Percentiles rank a stretch among this genome's conserved stretches.
Conservation (phyloP, 2,329 filamentous ascomycete genomes). For the Apiospora arundinis region DNA sequence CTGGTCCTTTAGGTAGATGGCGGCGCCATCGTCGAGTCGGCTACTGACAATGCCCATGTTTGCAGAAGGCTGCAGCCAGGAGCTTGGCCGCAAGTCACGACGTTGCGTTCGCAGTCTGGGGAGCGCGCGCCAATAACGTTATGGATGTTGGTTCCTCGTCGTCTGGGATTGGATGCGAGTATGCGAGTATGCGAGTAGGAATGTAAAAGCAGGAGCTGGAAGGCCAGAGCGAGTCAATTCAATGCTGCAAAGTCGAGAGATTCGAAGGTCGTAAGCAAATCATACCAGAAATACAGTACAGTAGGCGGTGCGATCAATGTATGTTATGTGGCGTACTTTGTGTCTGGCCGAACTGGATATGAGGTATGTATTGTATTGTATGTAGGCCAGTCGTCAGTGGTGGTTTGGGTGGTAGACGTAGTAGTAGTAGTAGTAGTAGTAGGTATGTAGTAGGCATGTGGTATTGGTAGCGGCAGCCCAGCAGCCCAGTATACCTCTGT, state of each 20-base stretch:
- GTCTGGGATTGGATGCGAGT: not conserved
- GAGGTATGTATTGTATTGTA: slow-evolving; percentile 2
- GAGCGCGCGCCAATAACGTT: slow-evolving; percentile 4
- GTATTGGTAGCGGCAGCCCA: not conserved
- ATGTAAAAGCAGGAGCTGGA: slow-evolving; percentile 4
- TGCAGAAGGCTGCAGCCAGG: slow-evolving; percentile 40
- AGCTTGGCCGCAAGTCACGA: slow-evolving; percentile 30
- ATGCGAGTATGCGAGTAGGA: not conserved
- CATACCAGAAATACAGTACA: not conserved
- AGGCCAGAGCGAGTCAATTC: slow-evolving; percentile 17
- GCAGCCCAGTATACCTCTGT: not conserved
- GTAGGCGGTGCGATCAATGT: slow-evolving; percentile 3
- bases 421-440: not conserved
- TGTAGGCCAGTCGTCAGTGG: not conserved
- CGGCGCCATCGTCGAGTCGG: slow-evolving; percentile 81
- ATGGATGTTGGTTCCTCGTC: not conserved
- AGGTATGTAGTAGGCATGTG: not conserved
- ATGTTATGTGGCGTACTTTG: slow-evolving; percentile 1
- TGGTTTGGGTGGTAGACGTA: not conserved
- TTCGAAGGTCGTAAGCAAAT: slow-evolving; percentile 13
- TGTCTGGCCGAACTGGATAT: slow-evolving; percentile 16
- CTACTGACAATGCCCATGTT: slow-evolving; percentile 93
- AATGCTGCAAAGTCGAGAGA: not conserved
- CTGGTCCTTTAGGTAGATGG: slow-evolving; percentile 89
- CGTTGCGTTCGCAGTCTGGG: slow-evolving; percentile 4